phyloP scores from a whole-genome alignment of 768 basidiomycete species.

The Paxillus rubicundulus region DNA sequence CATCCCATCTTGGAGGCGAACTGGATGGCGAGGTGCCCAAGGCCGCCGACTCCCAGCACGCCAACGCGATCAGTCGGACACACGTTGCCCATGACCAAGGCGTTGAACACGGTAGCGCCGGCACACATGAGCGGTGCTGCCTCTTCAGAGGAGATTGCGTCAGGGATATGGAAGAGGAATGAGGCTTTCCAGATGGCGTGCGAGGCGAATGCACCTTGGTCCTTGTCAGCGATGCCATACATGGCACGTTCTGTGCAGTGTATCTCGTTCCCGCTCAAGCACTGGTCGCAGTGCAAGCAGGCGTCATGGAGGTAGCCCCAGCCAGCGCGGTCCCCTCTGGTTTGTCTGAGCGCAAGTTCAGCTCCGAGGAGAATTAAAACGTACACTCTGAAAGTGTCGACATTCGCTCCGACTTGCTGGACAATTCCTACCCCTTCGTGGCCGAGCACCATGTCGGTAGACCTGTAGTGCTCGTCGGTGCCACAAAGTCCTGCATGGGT shows the following conservation, averaged over 20 bases:
- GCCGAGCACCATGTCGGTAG: conserved; percentile 36
- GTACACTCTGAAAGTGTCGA: conserved; percentile 33
- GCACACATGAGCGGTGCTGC: conserved; percentile 40
- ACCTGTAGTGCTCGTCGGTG: conserved; percentile 36
- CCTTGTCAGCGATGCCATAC: conserved; percentile 24
- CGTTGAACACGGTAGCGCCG: conserved; percentile 34
- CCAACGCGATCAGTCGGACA: conserved; percentile 34
- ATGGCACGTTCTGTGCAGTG: conserved; percentile 23
- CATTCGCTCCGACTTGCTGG: conserved; percentile 30
- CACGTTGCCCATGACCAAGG: conserved; percentile 23
- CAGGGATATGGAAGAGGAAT: conserved; percentile 37
- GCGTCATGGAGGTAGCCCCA: conserved; percentile 35
- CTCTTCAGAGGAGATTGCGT: conserved; percentile 24
- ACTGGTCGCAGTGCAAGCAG: conserved; percentile 34
- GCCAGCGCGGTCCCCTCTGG: conserved; percentile 35
- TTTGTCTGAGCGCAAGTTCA: neutral
- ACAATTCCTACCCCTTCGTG: conserved; percentile 40
- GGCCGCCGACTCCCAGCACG: conserved; percentile 35
- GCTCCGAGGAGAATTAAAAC: conserved; percentile 10
- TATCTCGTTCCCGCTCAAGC: conserved; percentile 33
- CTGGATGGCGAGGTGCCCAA: conserved; percentile 39
- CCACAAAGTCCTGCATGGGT: conserved; percentile 39
- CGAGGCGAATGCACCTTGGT: conserved; percentile 36
- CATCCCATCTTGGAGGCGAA: conserved; percentile 41
- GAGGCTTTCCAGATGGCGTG: conserved; percentile 35